These are phyloP conservation scores for Coleophoma eucalyptorum DNA, from an alignment of 2,329 filamentous ascomycete species.

Conservation along the genomic window DNA sequence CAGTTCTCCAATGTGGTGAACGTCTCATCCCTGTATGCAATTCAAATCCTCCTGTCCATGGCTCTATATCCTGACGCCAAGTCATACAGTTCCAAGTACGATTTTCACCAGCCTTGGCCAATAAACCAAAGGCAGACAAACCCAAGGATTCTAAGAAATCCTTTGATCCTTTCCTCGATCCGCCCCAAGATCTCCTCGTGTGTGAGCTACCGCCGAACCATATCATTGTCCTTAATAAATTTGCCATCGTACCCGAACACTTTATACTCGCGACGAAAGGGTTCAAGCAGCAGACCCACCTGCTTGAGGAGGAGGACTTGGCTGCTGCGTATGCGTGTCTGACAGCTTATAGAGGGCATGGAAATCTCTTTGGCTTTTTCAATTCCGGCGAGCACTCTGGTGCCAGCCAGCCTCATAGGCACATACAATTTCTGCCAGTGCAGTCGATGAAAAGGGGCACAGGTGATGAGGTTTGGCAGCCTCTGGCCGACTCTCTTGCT, in stretches of 20 bases:
- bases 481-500: constrained; percentile 40
- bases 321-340: constrained; percentile 59
- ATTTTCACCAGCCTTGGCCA: constrained; percentile 64
- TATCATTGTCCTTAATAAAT: constrained; percentile 70
- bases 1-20: constrained; percentile 21
- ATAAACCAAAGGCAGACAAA: constrained; percentile 53
- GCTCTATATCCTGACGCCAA: constrained; percentile 1
- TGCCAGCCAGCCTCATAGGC: constrained; percentile 68
- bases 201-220: constrained; percentile 52
- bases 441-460: constrained; percentile 54
- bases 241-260: constrained; percentile 66
- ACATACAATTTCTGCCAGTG: constrained; percentile 68
- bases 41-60: background rate
- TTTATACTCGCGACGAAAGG: constrained; percentile 67
- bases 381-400: constrained; percentile 67
- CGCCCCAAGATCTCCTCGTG: constrained; percentile 48
- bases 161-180: constrained; percentile 63
- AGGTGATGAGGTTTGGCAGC: constrained; percentile 36
- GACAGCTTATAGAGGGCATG: constrained; percentile 42
- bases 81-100: constrained; percentile 66
- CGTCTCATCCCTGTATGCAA: constrained; percentile 17
- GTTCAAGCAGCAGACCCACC: constrained; percentile 60
- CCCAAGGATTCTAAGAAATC: constrained; percentile 28
- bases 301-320: constrained; percentile 58
- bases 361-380: constrained; percentile 29